Evolutionary conservation across 768 basidiomycete genomes (phyloP).

Genomic region (Leccinum variicolor): DNA sequence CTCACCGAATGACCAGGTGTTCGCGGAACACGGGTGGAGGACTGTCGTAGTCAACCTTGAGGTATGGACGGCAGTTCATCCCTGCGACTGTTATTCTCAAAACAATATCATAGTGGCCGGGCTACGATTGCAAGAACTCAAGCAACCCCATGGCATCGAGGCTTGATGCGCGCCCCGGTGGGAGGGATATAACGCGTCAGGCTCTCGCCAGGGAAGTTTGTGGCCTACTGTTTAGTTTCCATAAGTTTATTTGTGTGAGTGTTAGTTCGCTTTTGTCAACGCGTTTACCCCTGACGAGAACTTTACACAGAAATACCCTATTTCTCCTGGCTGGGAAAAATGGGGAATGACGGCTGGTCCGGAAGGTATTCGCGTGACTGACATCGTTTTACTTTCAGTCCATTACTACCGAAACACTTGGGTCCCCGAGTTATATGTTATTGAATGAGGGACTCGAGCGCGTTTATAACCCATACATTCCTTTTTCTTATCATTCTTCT

Average conservation of each 20-base stretch:
- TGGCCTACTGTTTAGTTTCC: not conserved
- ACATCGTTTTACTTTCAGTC: not conserved
- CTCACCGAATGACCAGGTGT: not conserved
- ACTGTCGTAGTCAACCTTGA: conserved; percentile 1
- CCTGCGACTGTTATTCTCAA: not conserved
- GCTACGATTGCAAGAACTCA: not conserved
- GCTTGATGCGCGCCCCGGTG: not conserved
- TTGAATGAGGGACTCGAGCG: not conserved
- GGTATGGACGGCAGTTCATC: not conserved
- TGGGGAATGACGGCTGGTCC: not conserved
- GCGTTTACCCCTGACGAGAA: not conserved
- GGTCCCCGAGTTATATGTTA: not conserved
- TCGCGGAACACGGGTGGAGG: not conserved
- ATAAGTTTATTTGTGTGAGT: not conserved
- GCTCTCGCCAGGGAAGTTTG: not conserved
- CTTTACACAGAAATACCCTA: not conserved
- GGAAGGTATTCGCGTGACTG: not conserved
- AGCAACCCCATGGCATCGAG: not conserved
- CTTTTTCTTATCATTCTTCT: not conserved
- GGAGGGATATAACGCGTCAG: not conserved
- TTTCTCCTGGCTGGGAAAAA: not conserved
- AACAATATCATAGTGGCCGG: not conserved
- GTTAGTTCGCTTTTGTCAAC: not conserved
- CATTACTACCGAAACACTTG: not conserved
- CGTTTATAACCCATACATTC: not conserved